phyloP scores from a whole-genome alignment of 169 alveolate genomes.

The Babesia gibsoni region DNA sequence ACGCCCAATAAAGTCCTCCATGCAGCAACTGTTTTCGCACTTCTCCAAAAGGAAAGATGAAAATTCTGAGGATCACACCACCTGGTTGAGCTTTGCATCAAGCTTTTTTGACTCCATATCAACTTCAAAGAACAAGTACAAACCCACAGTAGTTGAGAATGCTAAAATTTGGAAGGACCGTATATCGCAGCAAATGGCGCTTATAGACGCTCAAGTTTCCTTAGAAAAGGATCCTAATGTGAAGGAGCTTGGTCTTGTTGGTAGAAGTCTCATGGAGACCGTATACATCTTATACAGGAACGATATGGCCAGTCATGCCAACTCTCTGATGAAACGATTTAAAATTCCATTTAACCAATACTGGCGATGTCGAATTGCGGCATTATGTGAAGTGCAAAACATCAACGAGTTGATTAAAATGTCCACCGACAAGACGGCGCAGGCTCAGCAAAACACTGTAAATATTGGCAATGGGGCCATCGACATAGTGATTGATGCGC shows the following conservation, averaged over 20 bases:
- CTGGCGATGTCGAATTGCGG: conserved; percentile 46
- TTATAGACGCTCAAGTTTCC: conserved; percentile 19
- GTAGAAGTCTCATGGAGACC: conserved; percentile 42
- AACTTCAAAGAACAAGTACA: background rate
- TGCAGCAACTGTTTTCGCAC: conserved; percentile 27
- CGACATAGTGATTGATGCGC: conserved; percentile 51
- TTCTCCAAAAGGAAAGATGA: background rate
- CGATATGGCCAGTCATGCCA: conserved; percentile 41
- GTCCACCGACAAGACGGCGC: conserved; percentile 41
- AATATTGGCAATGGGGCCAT: conserved; percentile 25
- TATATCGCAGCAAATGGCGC: conserved; percentile 28
- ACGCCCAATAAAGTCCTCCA: background rate
- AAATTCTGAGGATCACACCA: conserved; percentile 9
- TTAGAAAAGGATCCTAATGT: conserved; percentile 7
- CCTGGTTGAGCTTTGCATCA: conserved; percentile 31
- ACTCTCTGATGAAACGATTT: conserved; percentile 20
- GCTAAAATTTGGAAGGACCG: conserved; percentile 44
- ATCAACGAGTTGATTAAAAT: conserved; percentile 45
- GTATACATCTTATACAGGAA: conserved; percentile 31
- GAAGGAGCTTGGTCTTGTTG: conserved; percentile 7
- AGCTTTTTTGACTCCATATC: conserved; percentile 32
- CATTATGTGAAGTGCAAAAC: conserved; percentile 41
- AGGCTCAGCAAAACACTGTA: conserved; percentile 2
- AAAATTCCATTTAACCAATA: conserved; percentile 40
- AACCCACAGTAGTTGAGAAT: background rate